Base-by-base conservation (phyloP, 2,329 filamentous ascomycete species). In the Paraphaeosphaeria sporulosa region DNA sequence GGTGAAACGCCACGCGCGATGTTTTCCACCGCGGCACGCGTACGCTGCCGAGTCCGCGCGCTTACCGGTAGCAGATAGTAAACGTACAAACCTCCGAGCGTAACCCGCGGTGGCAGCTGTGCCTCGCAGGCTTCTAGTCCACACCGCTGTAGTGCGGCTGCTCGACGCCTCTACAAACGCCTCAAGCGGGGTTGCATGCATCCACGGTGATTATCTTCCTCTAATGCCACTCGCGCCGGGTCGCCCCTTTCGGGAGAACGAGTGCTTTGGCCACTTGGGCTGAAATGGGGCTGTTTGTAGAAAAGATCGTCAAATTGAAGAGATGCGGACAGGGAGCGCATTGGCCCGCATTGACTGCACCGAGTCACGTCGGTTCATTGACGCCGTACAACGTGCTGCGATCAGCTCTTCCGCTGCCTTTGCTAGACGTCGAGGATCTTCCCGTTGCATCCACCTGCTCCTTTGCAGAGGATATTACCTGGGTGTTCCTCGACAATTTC, bases 301-400 rank as follows among this genome's bases (percentile, higher is more conserved):
- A 10, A 52, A 60, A 52, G 58, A 60, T 60, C 58, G 34, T 46
- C 58, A 21, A 34, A 42, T n/a, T 27, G 27, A 46, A 38, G 21
- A 17, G 30, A 51, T 44, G 52, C 46, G 12, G 40, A 38, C 51
- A 51, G 46, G 40, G 58, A 32, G 47, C 21, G 46, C 38, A 52
- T 32, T 43, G 58, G 42, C 27, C 52, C 21, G 46, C 38, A 52
- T 32, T 43, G 58, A 34, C 27, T 47, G 42, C 15, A 27, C 32
- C 46, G 30, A 48, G 38, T 46, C 55, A 46, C n/a, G 23, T 46
- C 47, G 25, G 17, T 43, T 40, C 19, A 48, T 51, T 48, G 34
- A 38, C 42, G 17, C 42, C 43, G 32, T 54, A 55, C 19, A 44
- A 21, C 43, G 50, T 55, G 44, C 19, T 47, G 30, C 36, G 53